Percentiles rank a stretch among this genome's conserved stretches.
Conservation (phyloP, 148 eudicot species). For the Rhododendron molle region DNA sequence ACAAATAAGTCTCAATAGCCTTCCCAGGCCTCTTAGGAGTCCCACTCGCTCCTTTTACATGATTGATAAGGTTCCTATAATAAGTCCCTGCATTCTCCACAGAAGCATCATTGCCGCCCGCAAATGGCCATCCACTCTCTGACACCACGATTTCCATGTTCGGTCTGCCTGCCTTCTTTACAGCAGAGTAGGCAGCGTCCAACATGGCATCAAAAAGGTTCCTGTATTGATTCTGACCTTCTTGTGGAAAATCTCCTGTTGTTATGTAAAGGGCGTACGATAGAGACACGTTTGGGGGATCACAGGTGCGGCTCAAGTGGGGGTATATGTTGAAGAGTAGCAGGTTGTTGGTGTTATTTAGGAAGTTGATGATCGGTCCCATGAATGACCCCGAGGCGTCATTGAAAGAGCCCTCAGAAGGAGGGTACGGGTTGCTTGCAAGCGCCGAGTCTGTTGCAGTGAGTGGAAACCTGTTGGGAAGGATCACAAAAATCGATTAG, state of each 20-base stretch:
- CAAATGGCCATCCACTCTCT: slow-evolving; percentile 5
- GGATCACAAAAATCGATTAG: too few species aligned
- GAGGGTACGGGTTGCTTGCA: too few species aligned
- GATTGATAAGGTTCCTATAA: neutral
- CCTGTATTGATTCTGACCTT: neutral
- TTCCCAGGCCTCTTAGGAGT: neutral
- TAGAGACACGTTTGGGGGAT: neutral
- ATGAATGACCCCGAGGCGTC: too few species aligned
- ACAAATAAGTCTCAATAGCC: neutral
- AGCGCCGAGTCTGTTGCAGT: too few species aligned
- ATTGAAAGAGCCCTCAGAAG: too few species aligned
- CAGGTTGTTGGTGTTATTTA: neutral
- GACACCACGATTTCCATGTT: neutral
- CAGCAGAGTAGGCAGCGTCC: neutral
- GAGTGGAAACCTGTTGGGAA: too few species aligned
- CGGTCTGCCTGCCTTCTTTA: neutral
- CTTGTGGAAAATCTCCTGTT: neutral
- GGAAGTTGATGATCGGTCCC: too few species aligned
- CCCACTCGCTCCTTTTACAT: neutral
- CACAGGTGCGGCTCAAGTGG: neutral
- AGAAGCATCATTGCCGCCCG: neutral
- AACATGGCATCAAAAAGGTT: neutral
- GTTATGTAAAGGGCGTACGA: neutral
- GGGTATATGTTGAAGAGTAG: neutral
- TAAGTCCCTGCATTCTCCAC: neutral